Conservation (phyloP, 441 rosid species). For the Kokia cookei region DNA sequence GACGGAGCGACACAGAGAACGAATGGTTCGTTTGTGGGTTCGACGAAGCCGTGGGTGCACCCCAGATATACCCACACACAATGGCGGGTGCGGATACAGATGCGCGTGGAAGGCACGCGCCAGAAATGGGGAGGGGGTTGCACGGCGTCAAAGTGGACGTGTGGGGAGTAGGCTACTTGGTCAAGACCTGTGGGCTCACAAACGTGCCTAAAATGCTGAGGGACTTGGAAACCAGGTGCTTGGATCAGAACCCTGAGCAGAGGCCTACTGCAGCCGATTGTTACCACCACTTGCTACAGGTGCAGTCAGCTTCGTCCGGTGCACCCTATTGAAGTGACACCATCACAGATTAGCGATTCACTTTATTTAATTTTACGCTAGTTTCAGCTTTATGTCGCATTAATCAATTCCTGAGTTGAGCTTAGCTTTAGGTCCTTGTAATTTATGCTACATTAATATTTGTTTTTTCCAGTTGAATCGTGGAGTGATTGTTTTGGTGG, state of each 20-base stretch:
- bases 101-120: slow-evolving; percentile 64
- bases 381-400: background rate
- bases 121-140: slow-evolving; percentile 87
- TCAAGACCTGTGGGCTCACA: slow-evolving; percentile 67
- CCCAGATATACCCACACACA: slow-evolving; percentile 66
- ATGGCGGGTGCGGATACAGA: slow-evolving; percentile 32
- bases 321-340: slow-evolving; percentile 34
- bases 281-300: slow-evolving; percentile 79
- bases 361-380: background rate
- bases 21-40: slow-evolving; percentile 90
- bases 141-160: slow-evolving; percentile 95
- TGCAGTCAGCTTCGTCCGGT: slow-evolving; percentile 54
- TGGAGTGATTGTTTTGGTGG: background rate
- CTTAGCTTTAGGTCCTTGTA: background rate
- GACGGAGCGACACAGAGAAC: slow-evolving; percentile 33
- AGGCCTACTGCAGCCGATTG: slow-evolving; percentile 96
- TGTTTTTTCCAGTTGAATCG: background rate
- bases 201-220: slow-evolving; percentile 64
- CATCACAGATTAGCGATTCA: background rate
- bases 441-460: background rate
- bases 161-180: slow-evolving; percentile 84
- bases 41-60: slow-evolving; percentile 69
- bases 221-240: slow-evolving; percentile 76
- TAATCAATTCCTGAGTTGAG: background rate
- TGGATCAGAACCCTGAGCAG: slow-evolving; percentile 83